These are phyloP conservation scores for Aegilops sharonensis DNA, from an alignment of 176 grass and related monocot species.

Conservation along the genomic window DNA sequence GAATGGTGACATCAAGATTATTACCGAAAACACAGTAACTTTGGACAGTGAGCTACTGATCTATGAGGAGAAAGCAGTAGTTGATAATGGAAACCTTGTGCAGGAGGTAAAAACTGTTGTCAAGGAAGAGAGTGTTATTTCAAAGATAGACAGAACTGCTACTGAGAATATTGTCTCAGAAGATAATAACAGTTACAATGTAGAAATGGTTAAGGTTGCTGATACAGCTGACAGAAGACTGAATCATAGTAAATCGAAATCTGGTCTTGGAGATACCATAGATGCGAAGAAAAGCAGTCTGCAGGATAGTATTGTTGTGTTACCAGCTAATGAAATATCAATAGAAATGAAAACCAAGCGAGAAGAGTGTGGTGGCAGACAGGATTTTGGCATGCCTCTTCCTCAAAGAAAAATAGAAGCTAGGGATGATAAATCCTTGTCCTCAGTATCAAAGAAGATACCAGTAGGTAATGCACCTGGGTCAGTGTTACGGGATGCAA, in stretches of 20 bases:
- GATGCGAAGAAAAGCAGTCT: constrained; percentile 35
- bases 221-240: constrained; percentile 31
- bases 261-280: constrained; percentile 28
- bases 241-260: constrained; percentile 25
- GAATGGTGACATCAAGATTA: constrained; percentile 54
- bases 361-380: constrained; percentile 36
- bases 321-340: constrained; percentile 42
- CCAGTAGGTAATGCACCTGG: constrained; percentile 42
- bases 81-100: constrained; percentile 54
- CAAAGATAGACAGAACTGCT: constrained; percentile 18
- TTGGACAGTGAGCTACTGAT: constrained; percentile 52
- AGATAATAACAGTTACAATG: constrained; percentile 27
- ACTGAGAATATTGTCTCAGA: constrained; percentile 23
- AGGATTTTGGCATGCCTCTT: constrained; percentile 36
- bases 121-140: constrained; percentile 48
- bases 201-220: constrained; percentile 27
- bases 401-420: constrained; percentile 53
- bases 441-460: constrained; percentile 57
- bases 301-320: constrained; percentile 51
- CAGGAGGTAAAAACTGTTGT: constrained; percentile 62
- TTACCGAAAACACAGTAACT: constrained; percentile 53
- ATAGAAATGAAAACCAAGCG: constrained; percentile 50
- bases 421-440: constrained; percentile 39
- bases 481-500: constrained; percentile 35
- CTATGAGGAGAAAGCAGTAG: constrained; percentile 93